Conservation (phyloP, 805 yeast genomes). For the Candida insectorum region DNA sequence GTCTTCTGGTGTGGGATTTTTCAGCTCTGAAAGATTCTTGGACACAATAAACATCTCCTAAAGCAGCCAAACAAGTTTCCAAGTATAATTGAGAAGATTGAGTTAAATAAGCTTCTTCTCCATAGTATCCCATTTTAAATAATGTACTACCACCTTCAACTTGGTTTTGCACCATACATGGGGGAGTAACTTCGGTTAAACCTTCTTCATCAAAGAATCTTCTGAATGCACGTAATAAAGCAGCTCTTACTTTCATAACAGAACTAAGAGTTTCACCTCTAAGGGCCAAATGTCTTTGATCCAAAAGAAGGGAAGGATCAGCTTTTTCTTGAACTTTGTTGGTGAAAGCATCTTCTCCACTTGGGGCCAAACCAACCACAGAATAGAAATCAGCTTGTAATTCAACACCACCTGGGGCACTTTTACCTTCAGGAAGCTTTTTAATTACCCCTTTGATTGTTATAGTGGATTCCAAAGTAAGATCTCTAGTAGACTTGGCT, state of each 20-base stretch:
- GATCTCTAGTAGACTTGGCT: constrained; percentile 77
- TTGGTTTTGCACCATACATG: constrained; percentile 99
- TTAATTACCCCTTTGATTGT: constrained; percentile 75
- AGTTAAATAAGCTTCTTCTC: constrained; percentile 93
- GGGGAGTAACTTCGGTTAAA: constrained; percentile 91
- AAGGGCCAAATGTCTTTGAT: constrained; percentile 91
- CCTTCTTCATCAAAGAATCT: constrained; percentile 71
- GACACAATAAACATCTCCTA: constrained; percentile 95
- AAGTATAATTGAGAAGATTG: constrained; percentile 96
- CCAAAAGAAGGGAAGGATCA: constrained; percentile 88
- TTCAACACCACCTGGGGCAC: constrained; percentile 98
- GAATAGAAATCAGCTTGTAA: constrained; percentile 86
- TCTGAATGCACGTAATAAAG: constrained; percentile 70
- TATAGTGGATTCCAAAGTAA: constrained; percentile 87
- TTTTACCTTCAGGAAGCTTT: constrained; percentile 90
- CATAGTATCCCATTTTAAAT: constrained; percentile 90
- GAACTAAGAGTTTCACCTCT: constrained; percentile 94
- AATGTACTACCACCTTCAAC: constrained; percentile 99
- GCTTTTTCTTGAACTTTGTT: constrained; percentile 92
- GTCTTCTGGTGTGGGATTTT: constrained; percentile 98
- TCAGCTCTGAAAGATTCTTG: constrained; percentile 99
- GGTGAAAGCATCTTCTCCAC: constrained; percentile 92
- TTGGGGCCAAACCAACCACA: constrained; percentile 88
- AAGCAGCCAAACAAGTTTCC: constrained; percentile 93
- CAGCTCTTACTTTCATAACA: constrained; percentile 92